Percentiles rank a stretch among this genome's conserved stretches.
Conservation (phyloP, 208 protist genomes). For the Leishmania turanica region DNA sequence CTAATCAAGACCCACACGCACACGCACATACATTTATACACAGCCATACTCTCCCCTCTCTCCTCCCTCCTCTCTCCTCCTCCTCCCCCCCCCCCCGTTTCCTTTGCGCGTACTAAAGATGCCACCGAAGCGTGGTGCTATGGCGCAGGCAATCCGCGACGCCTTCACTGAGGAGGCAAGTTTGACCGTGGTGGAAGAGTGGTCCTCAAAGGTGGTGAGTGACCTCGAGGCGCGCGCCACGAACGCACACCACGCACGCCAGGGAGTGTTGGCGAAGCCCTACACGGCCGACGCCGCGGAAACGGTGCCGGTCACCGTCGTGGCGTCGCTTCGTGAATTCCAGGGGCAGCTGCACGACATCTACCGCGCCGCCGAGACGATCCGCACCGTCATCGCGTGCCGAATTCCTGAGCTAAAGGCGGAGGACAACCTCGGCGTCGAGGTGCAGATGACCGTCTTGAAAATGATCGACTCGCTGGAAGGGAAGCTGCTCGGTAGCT, state of each 20-base stretch:
- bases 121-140: constrained; percentile 61
- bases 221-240: constrained; percentile 33
- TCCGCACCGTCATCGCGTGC: constrained; percentile 71
- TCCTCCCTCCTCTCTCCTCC: neutral
- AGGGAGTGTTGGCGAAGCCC: constrained; percentile 14
- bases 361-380: constrained; percentile 47
- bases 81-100: neutral
- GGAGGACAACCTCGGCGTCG: constrained; percentile 89
- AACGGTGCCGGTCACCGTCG: constrained; percentile 33
- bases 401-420: constrained; percentile 85
- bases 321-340: constrained; percentile 50
- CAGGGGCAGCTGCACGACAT: constrained; percentile 45
- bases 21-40: neutral
- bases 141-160: constrained; percentile 66
- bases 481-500: constrained; percentile 34
- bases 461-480: constrained; percentile 66
- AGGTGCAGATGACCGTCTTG: constrained; percentile 74
- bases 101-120: constrained; percentile 15
- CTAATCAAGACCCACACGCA: neutral
- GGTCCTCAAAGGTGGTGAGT: constrained; percentile 39
- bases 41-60: neutral
- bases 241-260: constrained; percentile 25
- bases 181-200: constrained; percentile 49
- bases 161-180: constrained; percentile 57
- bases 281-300: constrained; percentile 24